phyloP scores from a whole-genome alignment of 1,284 basidiomycete genomes.

The Trichosporon faecale region DNA sequence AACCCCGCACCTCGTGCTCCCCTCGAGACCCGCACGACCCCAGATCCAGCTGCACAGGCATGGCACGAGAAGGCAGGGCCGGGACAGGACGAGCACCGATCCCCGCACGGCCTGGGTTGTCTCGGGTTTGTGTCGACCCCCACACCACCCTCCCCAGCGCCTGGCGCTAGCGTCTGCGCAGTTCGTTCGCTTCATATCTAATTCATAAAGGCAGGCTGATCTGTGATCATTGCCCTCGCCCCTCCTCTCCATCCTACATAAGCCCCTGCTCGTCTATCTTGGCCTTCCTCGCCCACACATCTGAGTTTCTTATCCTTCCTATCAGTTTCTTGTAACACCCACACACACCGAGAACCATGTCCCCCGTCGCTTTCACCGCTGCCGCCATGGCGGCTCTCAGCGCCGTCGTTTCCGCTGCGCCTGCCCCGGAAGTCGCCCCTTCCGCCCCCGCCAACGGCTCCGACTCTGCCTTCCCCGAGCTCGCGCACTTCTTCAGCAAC shows the following conservation, averaged over 20 bases:
- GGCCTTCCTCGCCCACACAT: too few relatives aligned
- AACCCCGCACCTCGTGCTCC: not conserved
- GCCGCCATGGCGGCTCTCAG: not conserved
- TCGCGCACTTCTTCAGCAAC: conserved; percentile 32
- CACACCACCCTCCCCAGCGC: not conserved
- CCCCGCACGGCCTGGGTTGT: not conserved
- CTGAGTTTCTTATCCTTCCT: not conserved
- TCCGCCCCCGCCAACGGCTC: not conserved
- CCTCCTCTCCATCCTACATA: not conserved
- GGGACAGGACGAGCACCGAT: too few relatives aligned
- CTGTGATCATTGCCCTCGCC: not conserved
- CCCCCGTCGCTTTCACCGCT: not conserved
- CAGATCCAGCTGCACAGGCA: not conserved
- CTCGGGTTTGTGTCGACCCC: not conserved
- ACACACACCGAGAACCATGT: not conserved
- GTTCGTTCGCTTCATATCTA: not conserved
- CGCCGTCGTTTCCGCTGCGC: not conserved
- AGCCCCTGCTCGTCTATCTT: too few relatives aligned
- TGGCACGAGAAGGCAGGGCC: not conserved
- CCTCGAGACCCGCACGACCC: not conserved
- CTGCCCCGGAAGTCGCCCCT: not conserved
- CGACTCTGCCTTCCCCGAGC: conserved; percentile 24
- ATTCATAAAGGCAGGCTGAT: too few relatives aligned
- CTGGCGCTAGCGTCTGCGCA: not conserved
- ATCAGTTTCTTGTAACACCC: too few relatives aligned